phyloP scores from a whole-genome alignment of 176 grass and related monocot genomes.

The Thinopyrum elongatum region DNA sequence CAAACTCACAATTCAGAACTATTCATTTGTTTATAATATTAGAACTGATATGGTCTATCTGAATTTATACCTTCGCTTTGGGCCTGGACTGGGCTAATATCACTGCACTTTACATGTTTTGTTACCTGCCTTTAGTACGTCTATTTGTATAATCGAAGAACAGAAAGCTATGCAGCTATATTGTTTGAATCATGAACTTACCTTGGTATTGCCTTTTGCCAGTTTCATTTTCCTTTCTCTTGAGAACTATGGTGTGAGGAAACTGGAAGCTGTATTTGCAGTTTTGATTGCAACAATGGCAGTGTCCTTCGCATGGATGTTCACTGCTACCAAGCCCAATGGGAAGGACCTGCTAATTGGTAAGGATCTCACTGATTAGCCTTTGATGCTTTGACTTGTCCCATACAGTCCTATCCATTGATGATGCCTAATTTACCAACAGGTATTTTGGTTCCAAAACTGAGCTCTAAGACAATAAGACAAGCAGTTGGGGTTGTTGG shows the following conservation, averaged over 20 bases:
- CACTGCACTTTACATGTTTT: background rate
- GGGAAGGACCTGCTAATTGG: slow-evolving; percentile 71
- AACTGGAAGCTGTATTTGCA: slow-evolving; percentile 88
- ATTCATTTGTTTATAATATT: background rate
- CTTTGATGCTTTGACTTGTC: background rate
- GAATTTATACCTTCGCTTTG: slow-evolving; percentile 3
- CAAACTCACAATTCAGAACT: background rate
- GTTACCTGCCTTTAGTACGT: background rate
- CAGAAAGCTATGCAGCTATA: background rate
- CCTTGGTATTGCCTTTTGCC: slow-evolving; percentile 24
- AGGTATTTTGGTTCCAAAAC: slow-evolving; percentile 90
- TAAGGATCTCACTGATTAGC: slow-evolving; percentile 34
- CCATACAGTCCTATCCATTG: background rate
- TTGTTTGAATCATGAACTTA: background rate
- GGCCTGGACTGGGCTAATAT: background rate
- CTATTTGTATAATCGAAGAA: background rate
- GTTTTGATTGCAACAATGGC: slow-evolving; percentile 94
- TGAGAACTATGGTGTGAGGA: slow-evolving; percentile 97
- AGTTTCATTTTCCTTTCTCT: slow-evolving; percentile 98
- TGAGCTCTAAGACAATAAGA: slow-evolving; percentile 90
- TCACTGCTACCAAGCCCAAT: slow-evolving; percentile 72
- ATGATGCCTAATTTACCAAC: slow-evolving; percentile 17
- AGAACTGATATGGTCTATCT: background rate
- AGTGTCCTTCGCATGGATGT: slow-evolving; percentile 94
- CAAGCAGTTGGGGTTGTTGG: slow-evolving; percentile 98